Evolutionary conservation across 2,329 filamentous ascomycete species (phyloP).

Genomic region (Lachnellula arida): DNA sequence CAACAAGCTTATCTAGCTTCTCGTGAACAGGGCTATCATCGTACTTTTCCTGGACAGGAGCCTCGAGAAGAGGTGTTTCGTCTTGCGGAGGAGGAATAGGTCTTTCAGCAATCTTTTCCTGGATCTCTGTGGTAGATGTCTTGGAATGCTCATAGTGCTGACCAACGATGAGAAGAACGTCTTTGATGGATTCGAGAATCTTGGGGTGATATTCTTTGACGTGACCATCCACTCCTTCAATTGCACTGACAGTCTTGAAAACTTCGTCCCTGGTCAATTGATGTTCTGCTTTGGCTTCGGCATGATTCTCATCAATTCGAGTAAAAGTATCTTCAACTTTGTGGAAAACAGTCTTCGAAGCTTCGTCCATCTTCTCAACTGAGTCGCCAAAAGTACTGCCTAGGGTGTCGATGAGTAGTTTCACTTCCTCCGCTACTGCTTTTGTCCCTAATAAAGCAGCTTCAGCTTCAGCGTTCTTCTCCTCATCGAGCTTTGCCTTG

Average conservation of each 20-base stretch:
- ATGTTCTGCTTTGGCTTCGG: constrained; percentile 72
- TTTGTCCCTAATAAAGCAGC: constrained; percentile 72
- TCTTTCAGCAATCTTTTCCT: constrained; percentile 53
- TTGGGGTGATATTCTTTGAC: constrained; percentile 82
- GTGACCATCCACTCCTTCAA: constrained; percentile 73
- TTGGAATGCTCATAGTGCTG: constrained; percentile 89
- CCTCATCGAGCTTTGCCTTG: constrained; percentile 67
- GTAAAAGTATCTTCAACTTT: constrained; percentile 74
- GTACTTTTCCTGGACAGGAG: constrained; percentile 49
- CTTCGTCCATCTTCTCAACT: constrained; percentile 80
- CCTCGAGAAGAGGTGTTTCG: constrained; percentile 52
- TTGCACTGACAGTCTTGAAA: constrained; percentile 64
- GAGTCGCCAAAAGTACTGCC: constrained; percentile 76
- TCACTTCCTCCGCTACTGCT: constrained; percentile 79
- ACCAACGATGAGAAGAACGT: constrained; percentile 76
- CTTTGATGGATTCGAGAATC: constrained; percentile 78
- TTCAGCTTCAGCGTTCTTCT: constrained; percentile 67
- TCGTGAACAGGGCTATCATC: constrained; percentile 59
- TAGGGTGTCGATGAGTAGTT: constrained; percentile 78
- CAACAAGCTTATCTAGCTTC: constrained; percentile 53
- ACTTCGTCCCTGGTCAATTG: constrained; percentile 78
- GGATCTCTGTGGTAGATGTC: constrained; percentile 50
- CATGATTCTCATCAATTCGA: constrained; percentile 71
- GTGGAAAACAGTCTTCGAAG: constrained; percentile 80
- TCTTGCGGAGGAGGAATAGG: constrained; percentile 41